A percentile compares a stretch with the other conserved stretches of the same genome.
Evolutionary conservation across 352 stramenopile genomes (phyloP).

Genomic region (Globisporangium cylindrosporum): DNA sequence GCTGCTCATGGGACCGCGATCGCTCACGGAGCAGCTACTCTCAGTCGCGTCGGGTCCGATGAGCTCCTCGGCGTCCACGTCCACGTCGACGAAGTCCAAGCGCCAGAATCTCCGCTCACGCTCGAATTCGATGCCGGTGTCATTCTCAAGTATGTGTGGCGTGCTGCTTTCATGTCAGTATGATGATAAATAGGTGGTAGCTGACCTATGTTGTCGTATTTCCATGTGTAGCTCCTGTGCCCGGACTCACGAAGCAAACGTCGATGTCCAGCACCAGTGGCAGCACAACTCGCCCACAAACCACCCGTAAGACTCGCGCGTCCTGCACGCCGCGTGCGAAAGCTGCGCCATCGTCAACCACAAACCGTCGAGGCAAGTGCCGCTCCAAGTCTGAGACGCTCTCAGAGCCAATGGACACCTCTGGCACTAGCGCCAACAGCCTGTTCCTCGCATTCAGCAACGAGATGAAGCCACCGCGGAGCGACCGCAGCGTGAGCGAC

Average conservation of each 20-base stretch:
- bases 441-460: constrained; percentile 26
- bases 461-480: constrained; percentile 27
- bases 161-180: background rate
- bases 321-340: constrained; percentile 34
- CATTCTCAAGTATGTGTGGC: constrained; percentile 24
- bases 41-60: background rate
- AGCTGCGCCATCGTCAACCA: constrained; percentile 6
- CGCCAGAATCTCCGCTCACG: constrained; percentile 46
- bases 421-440: constrained; percentile 11
- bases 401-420: constrained; percentile 14
- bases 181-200: background rate
- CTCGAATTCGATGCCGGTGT: constrained; percentile 78
- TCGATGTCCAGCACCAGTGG: constrained; percentile 6
- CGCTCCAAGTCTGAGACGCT: constrained; percentile 70
- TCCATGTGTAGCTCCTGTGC: background rate
- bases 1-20: constrained; percentile 13
- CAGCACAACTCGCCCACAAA: constrained; percentile 12
- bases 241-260: constrained; percentile 7
- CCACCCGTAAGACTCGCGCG: constrained; percentile 32
- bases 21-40: constrained; percentile 16
- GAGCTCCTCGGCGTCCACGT: background rate
- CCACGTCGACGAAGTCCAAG: constrained; percentile 5
- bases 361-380: constrained; percentile 33
- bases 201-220: background rate
- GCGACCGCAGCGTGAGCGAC: constrained; percentile 38